phyloP scores from a whole-genome alignment of 345 rosid species.

The Hibiscus syriacus region DNA sequence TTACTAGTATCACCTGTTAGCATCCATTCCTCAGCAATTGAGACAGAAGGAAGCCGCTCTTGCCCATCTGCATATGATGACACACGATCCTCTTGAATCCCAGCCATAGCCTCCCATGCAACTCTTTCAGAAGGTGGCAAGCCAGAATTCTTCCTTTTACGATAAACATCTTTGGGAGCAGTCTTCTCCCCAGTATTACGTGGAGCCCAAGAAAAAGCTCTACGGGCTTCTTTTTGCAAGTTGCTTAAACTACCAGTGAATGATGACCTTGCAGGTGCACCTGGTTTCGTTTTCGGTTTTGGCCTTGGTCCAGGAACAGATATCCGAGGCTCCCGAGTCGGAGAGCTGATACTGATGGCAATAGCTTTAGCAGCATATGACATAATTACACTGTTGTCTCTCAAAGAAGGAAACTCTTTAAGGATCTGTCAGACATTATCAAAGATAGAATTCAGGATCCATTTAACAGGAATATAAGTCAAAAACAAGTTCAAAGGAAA shows the following conservation, averaged over 20 bases:
- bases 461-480: not conserved
- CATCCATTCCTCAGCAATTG: constrained; percentile 95
- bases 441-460: constrained; percentile 14
- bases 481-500: constrained; percentile 2
- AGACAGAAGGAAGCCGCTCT: constrained; percentile 81
- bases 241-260: constrained; percentile 82
- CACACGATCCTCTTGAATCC: constrained; percentile 73
- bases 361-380: constrained; percentile 90
- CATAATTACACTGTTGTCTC: constrained; percentile 62
- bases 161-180: constrained; percentile 66
- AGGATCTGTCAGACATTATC: constrained; percentile 56
- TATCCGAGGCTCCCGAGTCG: constrained; percentile 68
- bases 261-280: constrained; percentile 53
- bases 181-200: constrained; percentile 72
- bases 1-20: constrained; percentile 66
- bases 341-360: constrained; percentile 59
- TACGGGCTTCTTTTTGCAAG: constrained; percentile 89
- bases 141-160: constrained; percentile 86
- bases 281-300: constrained; percentile 54
- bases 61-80: constrained; percentile 64
- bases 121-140: constrained; percentile 73
- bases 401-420: constrained; percentile 78
- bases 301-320: constrained; percentile 66
- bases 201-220: constrained; percentile 97
- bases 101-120: constrained; percentile 97